These are phyloP conservation scores for Pilatotrama ljubarskyi DNA, from an alignment of 768 basidiomycete genomes.

Conservation along the genomic window DNA sequence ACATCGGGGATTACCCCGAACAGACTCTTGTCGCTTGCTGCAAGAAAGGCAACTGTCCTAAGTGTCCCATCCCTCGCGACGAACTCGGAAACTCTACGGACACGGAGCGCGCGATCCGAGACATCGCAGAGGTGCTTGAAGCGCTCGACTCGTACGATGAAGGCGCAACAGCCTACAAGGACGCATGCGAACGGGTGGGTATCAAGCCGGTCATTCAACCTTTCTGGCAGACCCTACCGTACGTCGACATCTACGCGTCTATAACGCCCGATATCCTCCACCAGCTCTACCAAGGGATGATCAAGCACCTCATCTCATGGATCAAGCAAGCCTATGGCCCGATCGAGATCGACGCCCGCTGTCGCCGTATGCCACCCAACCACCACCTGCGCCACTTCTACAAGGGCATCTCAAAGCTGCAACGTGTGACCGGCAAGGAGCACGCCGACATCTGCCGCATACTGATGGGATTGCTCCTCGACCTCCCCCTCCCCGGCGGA, in stretches of 20 bases:
- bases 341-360: no score
- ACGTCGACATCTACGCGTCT: conserved; percentile 37
- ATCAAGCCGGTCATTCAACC: conserved; percentile 24
- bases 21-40: conserved; percentile 19
- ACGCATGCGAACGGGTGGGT: neutral
- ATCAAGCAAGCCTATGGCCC: no score
- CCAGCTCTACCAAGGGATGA: conserved; percentile 38
- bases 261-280: conserved; percentile 46
- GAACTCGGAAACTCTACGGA: neutral
- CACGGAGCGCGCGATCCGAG: neutral
- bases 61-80: neutral
- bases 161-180: neutral
- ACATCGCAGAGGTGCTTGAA: neutral
- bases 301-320: conserved; percentile 27
- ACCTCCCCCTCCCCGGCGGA: neutral
- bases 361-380: conserved; percentile 11
- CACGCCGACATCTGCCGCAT: conserved; percentile 20
- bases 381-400: conserved; percentile 29
- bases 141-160: neutral
- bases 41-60: conserved; percentile 15
- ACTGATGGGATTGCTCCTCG: conserved; percentile 25
- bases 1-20: conserved; percentile 25
- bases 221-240: conserved; percentile 42
- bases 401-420: conserved; percentile 46
- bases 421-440: conserved; percentile 31